Conservation (phyloP, 805 yeast genomes). For the Candida oleophila region DNA sequence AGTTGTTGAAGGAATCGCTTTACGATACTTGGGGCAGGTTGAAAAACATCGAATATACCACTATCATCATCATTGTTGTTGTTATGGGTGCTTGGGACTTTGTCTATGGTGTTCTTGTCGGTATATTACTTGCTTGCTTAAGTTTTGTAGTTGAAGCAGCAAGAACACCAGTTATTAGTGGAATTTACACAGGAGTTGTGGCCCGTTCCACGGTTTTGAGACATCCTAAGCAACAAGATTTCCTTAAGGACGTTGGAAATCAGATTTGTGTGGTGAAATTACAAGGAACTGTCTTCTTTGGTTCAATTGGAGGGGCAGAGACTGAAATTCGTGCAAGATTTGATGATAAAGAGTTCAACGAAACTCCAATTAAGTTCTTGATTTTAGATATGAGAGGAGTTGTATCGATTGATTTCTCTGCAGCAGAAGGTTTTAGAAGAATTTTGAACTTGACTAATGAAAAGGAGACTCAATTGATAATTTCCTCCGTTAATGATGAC, state of each 20-base stretch:
- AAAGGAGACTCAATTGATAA: constrained; percentile 65
- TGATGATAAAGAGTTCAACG: constrained; percentile 49
- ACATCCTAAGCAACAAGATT: constrained; percentile 85
- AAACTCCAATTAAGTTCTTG: constrained; percentile 71
- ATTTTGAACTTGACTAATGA: constrained; percentile 75
- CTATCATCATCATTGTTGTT: constrained; percentile 82
- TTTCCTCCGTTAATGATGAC: constrained; percentile 72
- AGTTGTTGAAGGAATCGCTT: constrained; percentile 80
- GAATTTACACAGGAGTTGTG: constrained; percentile 80
- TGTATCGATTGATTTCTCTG: constrained; percentile 82
- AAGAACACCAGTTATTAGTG: constrained; percentile 74
- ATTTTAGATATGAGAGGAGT: constrained; percentile 85
- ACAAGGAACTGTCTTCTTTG: constrained; percentile 89
- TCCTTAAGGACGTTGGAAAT: constrained; percentile 79
- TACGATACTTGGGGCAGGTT: constrained; percentile 81
- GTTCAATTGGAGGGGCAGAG: constrained; percentile 92
- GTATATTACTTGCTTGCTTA: constrained; percentile 86
- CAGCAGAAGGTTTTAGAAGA: constrained; percentile 92
- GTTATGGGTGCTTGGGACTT: constrained; percentile 97
- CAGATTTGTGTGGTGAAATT: constrained; percentile 86
- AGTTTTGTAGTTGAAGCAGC: constrained; percentile 95
- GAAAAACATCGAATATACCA: constrained; percentile 73
- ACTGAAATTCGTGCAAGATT: constrained; percentile 63
- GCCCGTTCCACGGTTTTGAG: constrained; percentile 92
- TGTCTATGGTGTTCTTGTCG: constrained; percentile 87